A percentile compares a stretch with the other conserved stretches of the same genome.
These are phyloP conservation scores for Mucor velutinosus DNA, from an alignment of 371 early-diverging fungal genomes.

Conservation along the genomic window DNA sequence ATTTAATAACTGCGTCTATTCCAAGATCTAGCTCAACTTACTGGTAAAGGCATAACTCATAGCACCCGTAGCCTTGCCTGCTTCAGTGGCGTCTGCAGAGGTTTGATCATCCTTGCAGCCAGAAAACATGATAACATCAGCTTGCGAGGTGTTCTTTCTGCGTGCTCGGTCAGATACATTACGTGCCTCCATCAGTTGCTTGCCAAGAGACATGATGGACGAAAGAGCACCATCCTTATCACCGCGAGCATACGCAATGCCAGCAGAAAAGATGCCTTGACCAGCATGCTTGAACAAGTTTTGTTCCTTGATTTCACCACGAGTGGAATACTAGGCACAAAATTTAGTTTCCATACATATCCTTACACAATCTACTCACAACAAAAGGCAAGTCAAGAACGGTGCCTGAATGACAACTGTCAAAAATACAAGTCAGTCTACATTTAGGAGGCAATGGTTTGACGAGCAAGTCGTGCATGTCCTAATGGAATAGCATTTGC, in stretches of 20 bases:
- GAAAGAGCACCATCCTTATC: constrained; percentile 44
- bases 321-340: constrained; percentile 56
- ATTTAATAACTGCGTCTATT: neutral
- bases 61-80: constrained; percentile 70
- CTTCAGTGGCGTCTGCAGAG: constrained; percentile 77
- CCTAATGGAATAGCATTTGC: constrained; percentile 14
- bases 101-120: constrained; percentile 94
- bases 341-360: neutral
- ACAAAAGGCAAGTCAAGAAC: constrained; percentile 87
- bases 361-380: neutral
- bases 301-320: constrained; percentile 63
- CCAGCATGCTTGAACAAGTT: constrained; percentile 57
- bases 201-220: constrained; percentile 52
- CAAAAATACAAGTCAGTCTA: constrained; percentile 85
- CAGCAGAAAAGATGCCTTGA: constrained; percentile 48
- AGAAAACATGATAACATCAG: constrained; percentile 86
- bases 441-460: constrained; percentile 80
- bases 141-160: constrained; percentile 55
- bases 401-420: constrained; percentile 85
- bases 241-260: constrained; percentile 55
- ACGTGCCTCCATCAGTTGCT: constrained; percentile 43
- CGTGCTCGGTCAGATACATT: constrained; percentile 38
- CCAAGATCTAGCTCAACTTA: constrained; percentile 17
- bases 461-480: constrained; percentile 81
- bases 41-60: constrained; percentile 82